Conservation (phyloP, 1,284 basidiomycete genomes). For the Sutorius eximius region DNA sequence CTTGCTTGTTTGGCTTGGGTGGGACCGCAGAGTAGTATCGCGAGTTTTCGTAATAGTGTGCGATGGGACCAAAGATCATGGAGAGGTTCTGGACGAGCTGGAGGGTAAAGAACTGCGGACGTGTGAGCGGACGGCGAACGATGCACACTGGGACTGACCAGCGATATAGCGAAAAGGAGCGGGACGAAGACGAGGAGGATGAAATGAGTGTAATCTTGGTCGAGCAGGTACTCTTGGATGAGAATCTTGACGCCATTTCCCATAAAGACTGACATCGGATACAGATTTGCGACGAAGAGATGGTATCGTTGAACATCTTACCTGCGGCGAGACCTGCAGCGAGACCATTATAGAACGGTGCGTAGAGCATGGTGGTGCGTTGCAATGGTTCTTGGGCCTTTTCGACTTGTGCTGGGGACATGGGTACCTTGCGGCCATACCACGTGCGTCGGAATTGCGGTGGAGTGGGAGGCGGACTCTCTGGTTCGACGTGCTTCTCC, state of each 20-base stretch:
- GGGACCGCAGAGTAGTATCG: slow-evolving; percentile 67
- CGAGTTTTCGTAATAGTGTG: slow-evolving; percentile 74
- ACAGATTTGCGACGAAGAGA: neutral
- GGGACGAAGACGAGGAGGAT: slow-evolving; percentile 63
- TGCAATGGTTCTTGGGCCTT: slow-evolving; percentile 41
- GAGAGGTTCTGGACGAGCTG: slow-evolving; percentile 62
- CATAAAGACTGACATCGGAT: slow-evolving; percentile 55
- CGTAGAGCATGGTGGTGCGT: slow-evolving; percentile 67
- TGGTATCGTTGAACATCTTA: slow-evolving; percentile 33
- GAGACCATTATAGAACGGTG: slow-evolving; percentile 75
- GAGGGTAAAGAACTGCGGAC: slow-evolving; percentile 57
- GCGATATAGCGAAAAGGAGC: slow-evolving; percentile 69
- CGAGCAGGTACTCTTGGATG: slow-evolving; percentile 67
- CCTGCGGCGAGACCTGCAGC: slow-evolving; percentile 66
- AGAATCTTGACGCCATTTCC: slow-evolving; percentile 57
- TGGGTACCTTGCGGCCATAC: slow-evolving; percentile 33
- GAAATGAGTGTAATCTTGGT: slow-evolving; percentile 63
- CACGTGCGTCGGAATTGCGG: slow-evolving; percentile 32
- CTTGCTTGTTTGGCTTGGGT: slow-evolving; percentile 58
- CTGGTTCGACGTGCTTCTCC: slow-evolving; percentile 21
- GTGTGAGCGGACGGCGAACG: neutral
- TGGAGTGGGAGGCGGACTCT: slow-evolving; percentile 14
- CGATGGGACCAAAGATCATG: slow-evolving; percentile 68
- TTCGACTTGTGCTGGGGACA: slow-evolving; percentile 43
- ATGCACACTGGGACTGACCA: slow-evolving; percentile 46